Conservation (phyloP, 2,329 filamentous ascomycete genomes). For the Paecilomyces fulvus region DNA sequence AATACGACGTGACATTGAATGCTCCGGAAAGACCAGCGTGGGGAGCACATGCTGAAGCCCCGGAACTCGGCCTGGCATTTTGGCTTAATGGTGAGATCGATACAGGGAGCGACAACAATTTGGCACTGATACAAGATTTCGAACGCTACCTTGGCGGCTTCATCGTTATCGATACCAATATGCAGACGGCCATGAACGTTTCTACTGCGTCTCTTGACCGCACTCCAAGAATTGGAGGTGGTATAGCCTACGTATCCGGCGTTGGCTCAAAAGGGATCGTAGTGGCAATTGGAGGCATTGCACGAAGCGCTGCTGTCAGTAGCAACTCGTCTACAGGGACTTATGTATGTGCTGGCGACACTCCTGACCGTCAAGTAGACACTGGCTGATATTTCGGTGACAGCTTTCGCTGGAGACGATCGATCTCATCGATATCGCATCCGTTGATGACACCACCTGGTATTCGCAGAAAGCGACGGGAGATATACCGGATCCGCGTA, state of each 20-base stretch:
- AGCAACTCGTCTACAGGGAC: constrained; percentile 12
- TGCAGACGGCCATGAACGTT: constrained; percentile 28
- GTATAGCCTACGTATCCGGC: constrained; percentile 27
- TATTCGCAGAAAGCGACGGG: constrained; percentile 36
- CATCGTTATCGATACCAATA: constrained; percentile 30
- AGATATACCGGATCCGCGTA: constrained; percentile 31
- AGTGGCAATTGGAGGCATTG: constrained; percentile 31
- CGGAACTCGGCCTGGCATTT: constrained; percentile 28
- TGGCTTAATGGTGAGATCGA: constrained; percentile 35
- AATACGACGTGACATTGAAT: constrained; percentile 16
- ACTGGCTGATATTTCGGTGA: constrained; percentile 4
- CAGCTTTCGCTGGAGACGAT: constrained; percentile 27
- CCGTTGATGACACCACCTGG: constrained; percentile 29
- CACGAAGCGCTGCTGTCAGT: constrained; percentile 9
- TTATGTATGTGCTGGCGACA: constrained; percentile 15
- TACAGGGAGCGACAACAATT: constrained; percentile 20
- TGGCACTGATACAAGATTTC: constrained; percentile 8
- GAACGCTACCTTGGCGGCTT: constrained; percentile 27
- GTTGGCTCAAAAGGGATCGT: constrained; percentile 31
- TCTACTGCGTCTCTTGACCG: constrained; percentile 25
- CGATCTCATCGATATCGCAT: constrained; percentile 34
- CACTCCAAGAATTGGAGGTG: constrained; percentile 27
- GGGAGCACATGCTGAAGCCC: constrained; percentile 30
- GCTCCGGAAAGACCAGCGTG: constrained; percentile 21
- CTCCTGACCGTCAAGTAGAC: not conserved